A percentile compares a stretch with the other conserved stretches of the same genome.
phyloP scores from a whole-genome alignment of 2,329 filamentous ascomycete genomes.

The Arthrobotrys musiformis region DNA sequence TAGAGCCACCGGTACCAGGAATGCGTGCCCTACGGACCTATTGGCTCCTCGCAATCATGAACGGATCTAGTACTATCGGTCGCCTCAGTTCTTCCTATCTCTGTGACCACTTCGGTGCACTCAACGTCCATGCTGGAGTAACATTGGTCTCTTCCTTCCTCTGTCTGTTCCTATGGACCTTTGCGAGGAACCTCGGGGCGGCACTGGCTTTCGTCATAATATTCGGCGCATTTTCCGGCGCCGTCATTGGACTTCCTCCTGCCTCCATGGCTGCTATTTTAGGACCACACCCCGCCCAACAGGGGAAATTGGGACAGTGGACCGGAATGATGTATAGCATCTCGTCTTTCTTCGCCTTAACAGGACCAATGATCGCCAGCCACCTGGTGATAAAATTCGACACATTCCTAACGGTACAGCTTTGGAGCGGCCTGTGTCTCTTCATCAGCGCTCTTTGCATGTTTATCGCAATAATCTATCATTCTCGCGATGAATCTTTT shows the following conservation, averaged over 20 bases:
- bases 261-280: conserved; percentile 49
- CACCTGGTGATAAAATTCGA: conserved; percentile 42
- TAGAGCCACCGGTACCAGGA: conserved; percentile 21
- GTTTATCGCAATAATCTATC: conserved; percentile 32
- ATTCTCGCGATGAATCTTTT: conserved; percentile 36
- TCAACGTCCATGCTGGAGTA: conserved; percentile 38
- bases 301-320: conserved; percentile 48
- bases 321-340: conserved; percentile 55
- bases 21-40: conserved; percentile 35
- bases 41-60: conserved; percentile 46
- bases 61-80: conserved; percentile 52
- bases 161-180: conserved; percentile 47
- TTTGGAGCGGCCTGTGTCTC: conserved; percentile 43
- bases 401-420: conserved; percentile 32
- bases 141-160: conserved; percentile 45
- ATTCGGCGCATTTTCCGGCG: conserved; percentile 50
- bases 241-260: conserved; percentile 49
- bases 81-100: conserved; percentile 50
- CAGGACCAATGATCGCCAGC: conserved; percentile 37
- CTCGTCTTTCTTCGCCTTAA: conserved; percentile 43
- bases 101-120: conserved; percentile 46
- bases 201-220: conserved; percentile 42
- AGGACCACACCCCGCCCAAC: conserved; percentile 25
- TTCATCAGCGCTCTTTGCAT: conserved; percentile 46
- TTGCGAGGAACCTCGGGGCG: conserved; percentile 20